Percentiles rank a stretch among this genome's conserved stretches.
These are phyloP conservation scores for Avena eriantha DNA, from an alignment of 176 grass and related monocot species.

Conservation along the genomic window DNA sequence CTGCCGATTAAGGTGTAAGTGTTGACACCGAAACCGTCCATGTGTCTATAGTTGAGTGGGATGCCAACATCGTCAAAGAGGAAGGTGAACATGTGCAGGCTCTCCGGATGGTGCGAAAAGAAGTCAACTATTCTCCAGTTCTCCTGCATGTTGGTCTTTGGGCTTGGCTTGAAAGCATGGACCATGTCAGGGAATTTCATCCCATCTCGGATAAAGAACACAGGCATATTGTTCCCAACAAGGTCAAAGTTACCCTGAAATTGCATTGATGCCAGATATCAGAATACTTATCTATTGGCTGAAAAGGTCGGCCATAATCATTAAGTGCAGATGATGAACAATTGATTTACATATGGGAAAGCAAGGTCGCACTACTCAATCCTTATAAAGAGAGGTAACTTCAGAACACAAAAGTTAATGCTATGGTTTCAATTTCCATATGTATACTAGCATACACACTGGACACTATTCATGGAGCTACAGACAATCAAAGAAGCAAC, in stretches of 20 bases:
- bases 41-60: slow-evolving; percentile 88
- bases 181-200: slow-evolving; percentile 98
- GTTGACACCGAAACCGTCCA: slow-evolving; percentile 93
- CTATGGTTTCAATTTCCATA: neutral
- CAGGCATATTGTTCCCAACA: slow-evolving; percentile 95
- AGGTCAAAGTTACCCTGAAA: slow-evolving; percentile 94
- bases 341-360: neutral
- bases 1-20: slow-evolving; percentile 77
- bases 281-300: neutral
- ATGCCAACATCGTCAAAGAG: slow-evolving; percentile 91
- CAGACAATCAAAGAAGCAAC: neutral
- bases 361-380: neutral
- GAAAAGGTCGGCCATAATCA: slow-evolving; percentile 1
- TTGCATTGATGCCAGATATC: slow-evolving; percentile 5
- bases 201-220: slow-evolving; percentile 92
- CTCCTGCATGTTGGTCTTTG: slow-evolving; percentile 89
- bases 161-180: slow-evolving; percentile 91
- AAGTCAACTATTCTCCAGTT: slow-evolving; percentile 91
- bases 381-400: neutral
- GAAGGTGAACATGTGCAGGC: slow-evolving; percentile 91
- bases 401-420: neutral
- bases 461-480: neutral
- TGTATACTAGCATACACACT: neutral
- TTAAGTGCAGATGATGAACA: no score
- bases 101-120: slow-evolving; percentile 94